Conservation (phyloP, 2,329 filamentous ascomycete genomes). For the Aspergillus sp. region DNA sequence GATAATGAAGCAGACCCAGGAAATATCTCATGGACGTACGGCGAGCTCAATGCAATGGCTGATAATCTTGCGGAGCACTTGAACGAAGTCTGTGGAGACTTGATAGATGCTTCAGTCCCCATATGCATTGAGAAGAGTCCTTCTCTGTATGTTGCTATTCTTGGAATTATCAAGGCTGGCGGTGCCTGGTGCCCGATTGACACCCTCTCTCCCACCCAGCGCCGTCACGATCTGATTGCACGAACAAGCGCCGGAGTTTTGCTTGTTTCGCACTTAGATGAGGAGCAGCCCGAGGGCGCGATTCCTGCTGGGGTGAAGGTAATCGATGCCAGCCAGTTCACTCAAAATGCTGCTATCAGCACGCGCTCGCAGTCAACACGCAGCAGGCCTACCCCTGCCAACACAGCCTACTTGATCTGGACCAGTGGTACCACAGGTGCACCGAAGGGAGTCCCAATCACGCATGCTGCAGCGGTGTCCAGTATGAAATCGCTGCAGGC, state of each 20-base stretch:
- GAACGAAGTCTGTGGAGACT: slow-evolving; percentile 23
- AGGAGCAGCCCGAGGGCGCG: slow-evolving; percentile 22
- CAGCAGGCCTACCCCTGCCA: slow-evolving; percentile 12
- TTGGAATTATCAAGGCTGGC: slow-evolving; percentile 45
- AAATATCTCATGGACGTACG: slow-evolving; percentile 34
- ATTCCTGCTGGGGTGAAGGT: slow-evolving; percentile 27
- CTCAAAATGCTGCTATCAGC: not conserved
- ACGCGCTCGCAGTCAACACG: not conserved
- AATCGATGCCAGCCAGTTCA: slow-evolving; percentile 30
- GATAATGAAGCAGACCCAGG: slow-evolving; percentile 16
- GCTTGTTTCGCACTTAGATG: slow-evolving; percentile 26
- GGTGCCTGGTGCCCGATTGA: slow-evolving; percentile 45
- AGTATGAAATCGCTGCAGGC: slow-evolving; percentile 37
- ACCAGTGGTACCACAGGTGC: slow-evolving; percentile 39
- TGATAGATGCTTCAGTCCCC: slow-evolving; percentile 30
- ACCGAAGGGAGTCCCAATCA: slow-evolving; percentile 42
- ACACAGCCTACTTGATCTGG: slow-evolving; percentile 41
- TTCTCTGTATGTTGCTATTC: slow-evolving; percentile 41
- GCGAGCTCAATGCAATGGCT: slow-evolving; percentile 36
- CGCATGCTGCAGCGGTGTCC: slow-evolving; percentile 35
- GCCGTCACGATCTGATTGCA: slow-evolving; percentile 40
- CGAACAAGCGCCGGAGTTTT: slow-evolving; percentile 34
- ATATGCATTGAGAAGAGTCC: slow-evolving; percentile 43
- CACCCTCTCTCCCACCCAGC: slow-evolving; percentile 37
- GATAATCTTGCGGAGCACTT: slow-evolving; percentile 33